These are phyloP conservation scores for Amoeboradix gromovi DNA, from an alignment of 371 early-diverging fungal species.

Conservation along the genomic window DNA sequence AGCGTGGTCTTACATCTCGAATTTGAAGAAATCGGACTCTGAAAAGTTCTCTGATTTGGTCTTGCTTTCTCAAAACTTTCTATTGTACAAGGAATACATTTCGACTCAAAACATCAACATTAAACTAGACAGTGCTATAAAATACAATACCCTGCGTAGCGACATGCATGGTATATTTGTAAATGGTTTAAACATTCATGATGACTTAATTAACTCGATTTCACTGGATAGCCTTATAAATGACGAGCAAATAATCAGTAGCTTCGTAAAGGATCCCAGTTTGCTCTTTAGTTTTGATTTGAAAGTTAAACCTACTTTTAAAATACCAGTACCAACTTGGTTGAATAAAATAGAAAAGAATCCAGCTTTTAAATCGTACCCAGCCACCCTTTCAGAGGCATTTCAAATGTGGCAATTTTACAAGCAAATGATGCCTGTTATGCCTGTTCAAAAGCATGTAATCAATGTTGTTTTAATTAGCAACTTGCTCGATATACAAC, in stretches of 20 bases:
- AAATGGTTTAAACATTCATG: background rate
- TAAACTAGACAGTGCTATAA: background rate
- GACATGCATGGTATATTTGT: background rate
- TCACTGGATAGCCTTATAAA: background rate
- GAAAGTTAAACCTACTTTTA: background rate
- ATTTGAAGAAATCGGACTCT: background rate
- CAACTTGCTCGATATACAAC: background rate
- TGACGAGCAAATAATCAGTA: background rate
- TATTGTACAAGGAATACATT: background rate
- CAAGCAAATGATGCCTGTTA: background rate
- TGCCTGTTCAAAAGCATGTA: background rate
- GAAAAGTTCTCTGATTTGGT: background rate
- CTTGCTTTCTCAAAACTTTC: background rate
- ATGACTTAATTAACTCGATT: background rate
- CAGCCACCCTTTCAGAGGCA: background rate
- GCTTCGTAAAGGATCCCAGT: background rate
- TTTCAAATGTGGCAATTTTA: slow-evolving; percentile 1
- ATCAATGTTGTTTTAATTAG: background rate
- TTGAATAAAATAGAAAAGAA: background rate
- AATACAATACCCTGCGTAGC: background rate
- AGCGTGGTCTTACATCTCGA: background rate
- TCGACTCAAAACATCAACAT: background rate
- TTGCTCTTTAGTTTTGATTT: background rate
- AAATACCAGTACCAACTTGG: background rate
- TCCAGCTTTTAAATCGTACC: background rate